Evolutionary conservation across 495 filamentous ascomycete species (phyloP).

Genomic region (Tuber magnatum): DNA sequence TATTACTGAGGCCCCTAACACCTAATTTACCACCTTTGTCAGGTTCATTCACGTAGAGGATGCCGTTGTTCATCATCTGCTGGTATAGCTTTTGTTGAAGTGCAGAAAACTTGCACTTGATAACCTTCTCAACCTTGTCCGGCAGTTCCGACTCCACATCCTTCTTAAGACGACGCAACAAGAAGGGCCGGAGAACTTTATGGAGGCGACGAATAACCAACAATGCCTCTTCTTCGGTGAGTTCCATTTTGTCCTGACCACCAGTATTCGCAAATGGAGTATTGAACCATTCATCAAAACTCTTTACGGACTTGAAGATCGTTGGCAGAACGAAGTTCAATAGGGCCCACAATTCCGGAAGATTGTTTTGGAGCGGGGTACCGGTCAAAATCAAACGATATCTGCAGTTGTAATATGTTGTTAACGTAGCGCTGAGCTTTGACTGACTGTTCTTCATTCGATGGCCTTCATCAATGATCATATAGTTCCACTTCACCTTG

Average conservation of each 20-base stretch:
- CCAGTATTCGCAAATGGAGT: slow-evolving; percentile 98
- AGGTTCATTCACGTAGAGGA: slow-evolving; percentile 83
- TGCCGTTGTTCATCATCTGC: slow-evolving; percentile 91
- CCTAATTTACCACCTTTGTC: slow-evolving; percentile 87
- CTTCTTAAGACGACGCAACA: slow-evolving; percentile 96
- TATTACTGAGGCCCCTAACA: slow-evolving; percentile 93
- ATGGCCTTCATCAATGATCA: slow-evolving; percentile 99
- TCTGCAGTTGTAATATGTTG: slow-evolving; percentile 85
- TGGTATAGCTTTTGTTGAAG: slow-evolving; percentile 90
- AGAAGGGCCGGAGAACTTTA: slow-evolving; percentile 94
- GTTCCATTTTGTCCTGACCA: slow-evolving; percentile 94
- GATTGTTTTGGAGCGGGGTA: slow-evolving; percentile 94
- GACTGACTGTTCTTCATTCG: slow-evolving; percentile 99
- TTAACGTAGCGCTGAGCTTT: slow-evolving; percentile 89
- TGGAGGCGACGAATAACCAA: slow-evolving; percentile 97
- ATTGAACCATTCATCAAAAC: slow-evolving; percentile 99
- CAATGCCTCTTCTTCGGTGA: slow-evolving; percentile 98
- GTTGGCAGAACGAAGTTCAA: slow-evolving; percentile 97
- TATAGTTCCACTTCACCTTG: slow-evolving; percentile 98
- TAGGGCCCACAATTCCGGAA: slow-evolving; percentile 91
- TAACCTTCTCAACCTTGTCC: slow-evolving; percentile 96
- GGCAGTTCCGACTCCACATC: slow-evolving; percentile 98
- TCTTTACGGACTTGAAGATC: slow-evolving; percentile 99
- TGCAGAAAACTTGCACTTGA: slow-evolving; percentile 97
- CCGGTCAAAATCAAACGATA: slow-evolving; percentile 96